phyloP scores from a whole-genome alignment of 2,329 filamentous ascomycete species.

The Daldinia eschscholtzii region DNA sequence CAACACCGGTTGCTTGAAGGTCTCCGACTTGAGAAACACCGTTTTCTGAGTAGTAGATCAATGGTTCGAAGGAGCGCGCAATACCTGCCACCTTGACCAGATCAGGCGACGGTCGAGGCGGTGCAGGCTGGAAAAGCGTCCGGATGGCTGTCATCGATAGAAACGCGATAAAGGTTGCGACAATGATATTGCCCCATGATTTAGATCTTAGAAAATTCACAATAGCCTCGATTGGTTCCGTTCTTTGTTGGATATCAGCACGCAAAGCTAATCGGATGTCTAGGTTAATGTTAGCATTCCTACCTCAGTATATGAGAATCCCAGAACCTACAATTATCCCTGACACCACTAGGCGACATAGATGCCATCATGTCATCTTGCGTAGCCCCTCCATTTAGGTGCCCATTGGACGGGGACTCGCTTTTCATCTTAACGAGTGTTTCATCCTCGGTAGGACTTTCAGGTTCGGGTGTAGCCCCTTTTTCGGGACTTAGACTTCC shows the following conservation, averaged over 20 bases:
- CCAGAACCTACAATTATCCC: conserved; percentile 65
- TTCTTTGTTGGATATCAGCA: conserved; percentile 88
- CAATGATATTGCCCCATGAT: conserved; percentile 76
- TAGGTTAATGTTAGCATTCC: conserved; percentile 55
- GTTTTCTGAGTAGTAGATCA: conserved; percentile 95
- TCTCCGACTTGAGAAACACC: conserved; percentile 88
- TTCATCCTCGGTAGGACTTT: conserved; percentile 52
- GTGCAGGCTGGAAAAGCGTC: conserved; percentile 76
- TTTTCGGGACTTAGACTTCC: conserved; percentile 69
- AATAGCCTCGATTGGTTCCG: conserved; percentile 83
- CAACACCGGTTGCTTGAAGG: conserved; percentile 89
- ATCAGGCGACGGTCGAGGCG: conserved; percentile 78
- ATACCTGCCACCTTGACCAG: conserved; percentile 91
- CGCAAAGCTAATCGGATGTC: conserved; percentile 90
- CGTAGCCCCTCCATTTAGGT: conserved; percentile 41
- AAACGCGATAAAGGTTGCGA: conserved; percentile 71
- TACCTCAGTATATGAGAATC: background rate
- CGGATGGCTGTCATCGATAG: conserved; percentile 75
- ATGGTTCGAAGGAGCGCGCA: conserved; percentile 90
- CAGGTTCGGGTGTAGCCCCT: conserved; percentile 62
- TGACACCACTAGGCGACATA: conserved; percentile 50
- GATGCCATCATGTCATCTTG: conserved; percentile 49
- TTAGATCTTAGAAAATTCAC: conserved; percentile 76
- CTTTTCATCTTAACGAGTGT: conserved; percentile 56
- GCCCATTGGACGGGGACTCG: conserved; percentile 46